Base-by-base conservation (phyloP, 768 basidiomycete species). In the Mycena vulgaris region DNA sequence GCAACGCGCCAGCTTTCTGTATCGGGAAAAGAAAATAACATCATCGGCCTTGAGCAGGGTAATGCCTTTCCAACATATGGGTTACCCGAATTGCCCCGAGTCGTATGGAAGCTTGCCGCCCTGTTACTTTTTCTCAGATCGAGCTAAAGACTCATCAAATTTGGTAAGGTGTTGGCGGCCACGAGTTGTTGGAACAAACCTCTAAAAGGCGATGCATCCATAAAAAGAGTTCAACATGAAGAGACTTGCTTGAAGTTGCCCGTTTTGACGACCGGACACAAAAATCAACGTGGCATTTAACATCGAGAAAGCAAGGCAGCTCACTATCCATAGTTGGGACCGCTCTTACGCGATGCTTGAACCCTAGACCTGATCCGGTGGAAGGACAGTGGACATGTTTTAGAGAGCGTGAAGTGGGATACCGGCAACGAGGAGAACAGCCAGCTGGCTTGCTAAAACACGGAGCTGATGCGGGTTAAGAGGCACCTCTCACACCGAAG, bases 301-400 rank as follows among this genome's bases (percentile, higher is more conserved):
- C 47, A 61, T 28, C 40, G 51, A 47, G 42, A 30, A 49, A 52
- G 45, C 2, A 45, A 58, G 63, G 66, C n/a, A 62, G 40, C 51
- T 68, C 57, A 33, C 56, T 58, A 23, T 23, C 49, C n/a, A 37
- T 48, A 49, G 27, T 35, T 48, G 45, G 49, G 37, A 14, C 48
- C 4, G 35, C 39, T 39, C 52, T 68, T 66, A 56, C 63, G 37
- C 23, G 51, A 59, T 37, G 23, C 17, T 62, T 19, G 14, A 62
- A 45, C 67, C 61, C 71, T 68, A 61, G 57, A 59, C 55, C 66
- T 72, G 66, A 72, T 72, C 71, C 67, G 67, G 62, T 45, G 39
- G 40, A 40, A 45, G 7, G 23, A 49, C 19, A 37, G 25, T 56
- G 40, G 42, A 28, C 31, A 48, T 48, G 59, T 63, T 52, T 62